phyloP scores from a whole-genome alignment of 2,329 filamentous ascomycete species.

The Beauveria australis region DNA sequence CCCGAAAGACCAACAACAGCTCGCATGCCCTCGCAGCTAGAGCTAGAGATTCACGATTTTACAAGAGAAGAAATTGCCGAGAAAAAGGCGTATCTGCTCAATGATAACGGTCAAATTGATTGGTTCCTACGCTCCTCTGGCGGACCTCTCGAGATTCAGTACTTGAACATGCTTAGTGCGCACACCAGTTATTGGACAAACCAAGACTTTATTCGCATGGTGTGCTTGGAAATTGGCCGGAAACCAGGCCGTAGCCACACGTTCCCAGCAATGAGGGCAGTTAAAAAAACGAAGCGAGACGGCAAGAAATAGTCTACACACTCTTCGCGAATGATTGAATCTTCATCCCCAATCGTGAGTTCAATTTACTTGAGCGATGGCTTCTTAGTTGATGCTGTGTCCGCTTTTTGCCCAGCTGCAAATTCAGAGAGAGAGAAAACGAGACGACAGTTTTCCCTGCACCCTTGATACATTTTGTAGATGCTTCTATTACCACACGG shows the following conservation, averaged over 20 bases:
- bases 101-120: slow-evolving; percentile 95
- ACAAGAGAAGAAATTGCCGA: slow-evolving; percentile 86
- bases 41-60: slow-evolving; percentile 94
- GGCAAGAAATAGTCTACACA: not conserved
- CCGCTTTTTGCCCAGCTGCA: not conserved
- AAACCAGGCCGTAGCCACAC: slow-evolving; percentile 56
- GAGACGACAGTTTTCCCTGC: not conserved
- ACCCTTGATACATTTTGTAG: not conserved
- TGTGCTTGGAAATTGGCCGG: slow-evolving; percentile 82
- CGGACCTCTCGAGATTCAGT: slow-evolving; percentile 87
- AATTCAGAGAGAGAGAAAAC: not conserved
- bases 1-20: slow-evolving; percentile 30
- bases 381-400: not conserved
- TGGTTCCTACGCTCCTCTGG: slow-evolving; percentile 77
- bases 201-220: slow-evolving; percentile 78
- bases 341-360: not conserved
- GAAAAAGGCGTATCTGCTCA: slow-evolving; percentile 76
- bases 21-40: slow-evolving; percentile 59
- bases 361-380: not conserved
- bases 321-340: not conserved
- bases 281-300: slow-evolving; percentile 40
- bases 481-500: not conserved
- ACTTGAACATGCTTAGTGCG: slow-evolving; percentile 92
- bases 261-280: slow-evolving; percentile 49
- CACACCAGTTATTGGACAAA: slow-evolving; percentile 92